Percentiles rank a stretch among this genome's conserved stretches.
These are phyloP conservation scores for Lentinula sp. DNA, from an alignment of 768 basidiomycete species.

Conservation along the genomic window DNA sequence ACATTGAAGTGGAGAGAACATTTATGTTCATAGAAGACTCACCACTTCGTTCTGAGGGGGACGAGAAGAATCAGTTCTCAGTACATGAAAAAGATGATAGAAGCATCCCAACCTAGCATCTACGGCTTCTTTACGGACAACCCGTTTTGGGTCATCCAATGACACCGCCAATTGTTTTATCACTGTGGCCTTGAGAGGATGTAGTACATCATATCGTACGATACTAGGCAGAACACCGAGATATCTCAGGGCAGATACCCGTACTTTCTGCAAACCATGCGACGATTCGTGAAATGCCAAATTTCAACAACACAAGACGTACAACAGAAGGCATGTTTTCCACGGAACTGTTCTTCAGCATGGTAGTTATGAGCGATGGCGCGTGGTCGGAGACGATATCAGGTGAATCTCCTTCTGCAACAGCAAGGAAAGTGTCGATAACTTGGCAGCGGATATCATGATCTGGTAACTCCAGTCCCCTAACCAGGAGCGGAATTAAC, in stretches of 20 bases:
- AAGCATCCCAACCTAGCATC: slow-evolving; percentile 45
- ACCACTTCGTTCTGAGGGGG: slow-evolving; percentile 43
- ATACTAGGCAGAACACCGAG: slow-evolving; percentile 67
- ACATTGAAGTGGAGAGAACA: not conserved
- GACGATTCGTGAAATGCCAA: not conserved
- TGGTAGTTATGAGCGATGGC: slow-evolving; percentile 56
- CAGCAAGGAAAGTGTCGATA: slow-evolving; percentile 70
- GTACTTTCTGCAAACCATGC: slow-evolving; percentile 51
- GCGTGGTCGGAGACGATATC: slow-evolving; percentile 64
- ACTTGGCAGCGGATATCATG: slow-evolving; percentile 70
- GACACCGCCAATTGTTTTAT: slow-evolving; percentile 68
- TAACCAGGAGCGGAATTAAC: slow-evolving; percentile 86
- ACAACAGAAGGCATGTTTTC: slow-evolving; percentile 53
- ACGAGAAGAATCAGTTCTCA: no score
- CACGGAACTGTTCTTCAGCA: slow-evolving; percentile 61
- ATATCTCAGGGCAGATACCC: slow-evolving; percentile 69
- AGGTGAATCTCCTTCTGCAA: slow-evolving; percentile 53
- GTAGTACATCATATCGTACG: slow-evolving; percentile 79
- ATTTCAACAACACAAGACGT: slow-evolving; percentile 13
- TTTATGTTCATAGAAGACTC: not conserved
- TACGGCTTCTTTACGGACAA: slow-evolving; percentile 85
- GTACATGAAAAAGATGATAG: not conserved
- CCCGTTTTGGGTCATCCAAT: slow-evolving; percentile 85
- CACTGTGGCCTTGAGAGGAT: slow-evolving; percentile 70
- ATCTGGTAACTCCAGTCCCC: slow-evolving; percentile 76